Base-by-base conservation (phyloP, 2,329 filamentous ascomycete genomes). In the Venturia asperata region DNA sequence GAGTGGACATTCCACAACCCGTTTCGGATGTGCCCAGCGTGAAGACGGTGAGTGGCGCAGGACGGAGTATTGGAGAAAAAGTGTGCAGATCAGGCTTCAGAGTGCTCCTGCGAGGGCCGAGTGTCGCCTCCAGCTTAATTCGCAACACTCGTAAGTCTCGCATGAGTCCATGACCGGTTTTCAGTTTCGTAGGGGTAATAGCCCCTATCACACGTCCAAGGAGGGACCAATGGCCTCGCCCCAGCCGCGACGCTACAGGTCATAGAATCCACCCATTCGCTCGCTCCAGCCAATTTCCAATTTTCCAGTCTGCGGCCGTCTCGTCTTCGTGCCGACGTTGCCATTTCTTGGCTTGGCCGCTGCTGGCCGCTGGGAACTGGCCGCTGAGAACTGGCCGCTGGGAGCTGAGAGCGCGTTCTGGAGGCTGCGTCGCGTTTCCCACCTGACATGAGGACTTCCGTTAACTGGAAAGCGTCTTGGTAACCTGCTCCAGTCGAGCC, bases 101-200 rank as follows among this genome's bases (percentile, higher is more conserved):
- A n/a, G n/a, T n/a, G n/a, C 5, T n/a, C 3, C 52, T 7, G 52
- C 27, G 30, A 34, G 30, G 3, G 30, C 6, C 30, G 52, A 34
- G 30, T 34, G 30, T 34, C 30, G 52, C 52, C 30, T n/a, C n/a
- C n/a, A n/a, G n/a, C n/a, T 56, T 24, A 34, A 56, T 56, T 37
- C 52, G 52, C 30, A 56, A 24, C 30, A 56, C 68, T 68, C 60
- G 66, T 68, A 66, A n/a, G n/a, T n/a, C n/a, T n/a, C n/a, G n/a
- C n/a, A n/a, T n/a, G n/a, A n/a, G n/a, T n/a, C n/a, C n/a, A n/a
- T n/a, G n/a, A n/a, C n/a, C n/a, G n/a, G n/a, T n/a, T n/a, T n/a
- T n/a, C n/a, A 24, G 66, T 70, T 69, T 68, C 60, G 66, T 68
- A 66, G 68, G 68, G 68, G 68, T 70, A 70, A 70, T 64, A 55